These are phyloP conservation scores for Omphalotus guepiniiformis DNA, from an alignment of 768 basidiomycete genomes.

Conservation along the genomic window DNA sequence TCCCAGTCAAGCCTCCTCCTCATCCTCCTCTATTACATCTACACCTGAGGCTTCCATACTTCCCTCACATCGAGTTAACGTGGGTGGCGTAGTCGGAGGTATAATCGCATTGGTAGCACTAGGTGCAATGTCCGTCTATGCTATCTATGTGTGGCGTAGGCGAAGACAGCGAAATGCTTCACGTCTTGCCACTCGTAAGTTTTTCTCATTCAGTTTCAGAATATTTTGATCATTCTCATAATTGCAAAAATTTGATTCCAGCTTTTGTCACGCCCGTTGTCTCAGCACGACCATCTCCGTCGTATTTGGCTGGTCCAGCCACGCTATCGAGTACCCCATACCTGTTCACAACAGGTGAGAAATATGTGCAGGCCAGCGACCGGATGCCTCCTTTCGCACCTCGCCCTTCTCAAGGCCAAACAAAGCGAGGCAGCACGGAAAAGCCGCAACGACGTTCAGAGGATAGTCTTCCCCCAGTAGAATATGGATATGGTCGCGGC, in stretches of 20 bases:
- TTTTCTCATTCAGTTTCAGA: background rate
- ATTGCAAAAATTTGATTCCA: background rate
- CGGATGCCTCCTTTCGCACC: background rate
- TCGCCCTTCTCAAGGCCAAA: too few species aligned
- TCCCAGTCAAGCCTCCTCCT: background rate
- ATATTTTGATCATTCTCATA: background rate
- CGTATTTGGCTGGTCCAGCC: background rate
- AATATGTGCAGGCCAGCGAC: too few species aligned
- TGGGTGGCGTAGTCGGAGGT: conserved; percentile 5
- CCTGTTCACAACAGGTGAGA: background rate
- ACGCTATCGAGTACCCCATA: background rate
- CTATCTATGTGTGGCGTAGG: background rate
- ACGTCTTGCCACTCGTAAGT: conserved; percentile 3
- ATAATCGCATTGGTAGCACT: background rate
- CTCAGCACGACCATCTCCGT: background rate
- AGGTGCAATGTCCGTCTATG: background rate
- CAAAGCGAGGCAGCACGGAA: conserved; percentile 6
- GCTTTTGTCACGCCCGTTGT: background rate
- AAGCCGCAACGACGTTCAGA: conserved; percentile 1
- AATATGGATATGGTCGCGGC: conserved; percentile 4
- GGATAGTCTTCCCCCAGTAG: conserved; percentile 1
- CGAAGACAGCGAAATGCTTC: background rate
- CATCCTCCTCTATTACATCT: background rate
- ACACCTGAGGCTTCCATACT: background rate
- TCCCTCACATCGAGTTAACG: background rate